Conservation (phyloP, 129 eudicot species). For the Helianthus annuus region DNA sequence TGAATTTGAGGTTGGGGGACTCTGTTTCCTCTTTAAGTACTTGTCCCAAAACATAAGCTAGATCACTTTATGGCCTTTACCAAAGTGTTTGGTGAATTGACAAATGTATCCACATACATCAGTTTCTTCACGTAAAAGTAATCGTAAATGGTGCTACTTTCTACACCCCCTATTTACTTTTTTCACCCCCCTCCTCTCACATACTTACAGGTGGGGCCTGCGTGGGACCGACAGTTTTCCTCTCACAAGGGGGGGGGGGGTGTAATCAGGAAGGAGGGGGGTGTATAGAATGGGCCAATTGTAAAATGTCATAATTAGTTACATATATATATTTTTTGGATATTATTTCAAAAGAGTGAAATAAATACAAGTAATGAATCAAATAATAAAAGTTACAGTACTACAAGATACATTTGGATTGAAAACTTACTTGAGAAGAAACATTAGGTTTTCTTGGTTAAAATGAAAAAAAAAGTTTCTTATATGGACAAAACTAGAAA, state of each 20-base stretch:
- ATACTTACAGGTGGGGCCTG: too few relatives aligned
- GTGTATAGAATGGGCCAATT: too few relatives aligned
- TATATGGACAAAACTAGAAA: too few relatives aligned
- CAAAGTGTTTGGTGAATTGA: slow-evolving; percentile 4
- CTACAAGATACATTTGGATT: background rate
- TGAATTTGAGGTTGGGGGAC: slow-evolving; percentile 1
- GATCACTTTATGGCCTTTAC: too few relatives aligned
- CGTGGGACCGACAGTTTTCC: too few relatives aligned
- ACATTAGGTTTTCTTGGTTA: background rate
- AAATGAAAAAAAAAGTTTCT: background rate
- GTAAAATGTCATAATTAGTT: background rate
- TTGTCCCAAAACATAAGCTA: background rate
- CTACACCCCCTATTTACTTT: too few relatives aligned
- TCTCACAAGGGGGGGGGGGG: too few relatives aligned
- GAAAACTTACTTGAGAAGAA: slow-evolving; percentile 7
- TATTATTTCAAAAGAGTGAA: background rate
- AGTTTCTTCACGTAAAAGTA: slow-evolving; percentile 5
- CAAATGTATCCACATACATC: background rate
- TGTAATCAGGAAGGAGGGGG: too few relatives aligned
- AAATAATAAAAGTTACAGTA: background rate
- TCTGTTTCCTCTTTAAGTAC: slow-evolving; percentile 4
- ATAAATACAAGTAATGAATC: background rate
- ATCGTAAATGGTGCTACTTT: too few relatives aligned
- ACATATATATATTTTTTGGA: too few relatives aligned
- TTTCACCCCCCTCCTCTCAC: too few relatives aligned